Percentiles rank a stretch among this genome's conserved stretches.
Evolutionary conservation across 257 asterid genomes (phyloP).

Genomic region (Ophiorrhiza pumila): DNA sequence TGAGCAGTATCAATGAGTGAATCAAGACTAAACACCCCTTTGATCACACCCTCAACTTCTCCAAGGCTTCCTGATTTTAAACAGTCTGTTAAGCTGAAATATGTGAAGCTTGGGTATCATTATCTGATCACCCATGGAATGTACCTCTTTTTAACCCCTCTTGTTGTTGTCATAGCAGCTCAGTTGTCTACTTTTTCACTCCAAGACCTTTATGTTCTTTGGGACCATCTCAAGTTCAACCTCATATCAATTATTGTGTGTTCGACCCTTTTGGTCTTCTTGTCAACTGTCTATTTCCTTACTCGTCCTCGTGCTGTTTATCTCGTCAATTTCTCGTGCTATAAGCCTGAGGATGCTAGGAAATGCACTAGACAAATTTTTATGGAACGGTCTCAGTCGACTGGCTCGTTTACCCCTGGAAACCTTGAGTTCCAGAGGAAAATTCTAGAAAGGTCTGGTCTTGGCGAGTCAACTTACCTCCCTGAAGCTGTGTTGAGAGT

Average conservation of each 20-base stretch:
- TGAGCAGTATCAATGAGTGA: slow-evolving; percentile 44
- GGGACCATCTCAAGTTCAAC: slow-evolving; percentile 75
- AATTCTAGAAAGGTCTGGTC: slow-evolving; percentile 81
- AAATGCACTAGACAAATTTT: slow-evolving; percentile 65
- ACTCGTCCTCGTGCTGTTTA: slow-evolving; percentile 78
- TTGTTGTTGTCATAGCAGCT: slow-evolving; percentile 56
- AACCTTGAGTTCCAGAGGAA: slow-evolving; percentile 65
- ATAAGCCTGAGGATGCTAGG: slow-evolving; percentile 62
- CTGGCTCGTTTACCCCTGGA: slow-evolving; percentile 47
- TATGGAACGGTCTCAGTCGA: slow-evolving; percentile 51
- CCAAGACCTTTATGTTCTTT: slow-evolving; percentile 49
- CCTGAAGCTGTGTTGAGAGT: slow-evolving; percentile 65
- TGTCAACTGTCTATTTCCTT: slow-evolving; percentile 63
- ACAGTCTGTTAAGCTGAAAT: slow-evolving; percentile 68
- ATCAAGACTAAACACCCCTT: slow-evolving; percentile 32
- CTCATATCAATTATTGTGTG: slow-evolving; percentile 58
- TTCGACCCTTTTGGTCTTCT: slow-evolving; percentile 60
- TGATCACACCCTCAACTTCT: slow-evolving; percentile 44
- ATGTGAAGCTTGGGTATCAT: slow-evolving; percentile 86
- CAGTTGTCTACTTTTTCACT: slow-evolving; percentile 65
- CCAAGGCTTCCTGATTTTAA: slow-evolving; percentile 74
- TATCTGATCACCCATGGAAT: slow-evolving; percentile 77
- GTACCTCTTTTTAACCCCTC: slow-evolving; percentile 62
- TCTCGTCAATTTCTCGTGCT: slow-evolving; percentile 71
- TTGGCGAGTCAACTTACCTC: slow-evolving; percentile 70